phyloP scores from a whole-genome alignment of 1,139 yeast species.

The Suhomyces panamericanus region DNA sequence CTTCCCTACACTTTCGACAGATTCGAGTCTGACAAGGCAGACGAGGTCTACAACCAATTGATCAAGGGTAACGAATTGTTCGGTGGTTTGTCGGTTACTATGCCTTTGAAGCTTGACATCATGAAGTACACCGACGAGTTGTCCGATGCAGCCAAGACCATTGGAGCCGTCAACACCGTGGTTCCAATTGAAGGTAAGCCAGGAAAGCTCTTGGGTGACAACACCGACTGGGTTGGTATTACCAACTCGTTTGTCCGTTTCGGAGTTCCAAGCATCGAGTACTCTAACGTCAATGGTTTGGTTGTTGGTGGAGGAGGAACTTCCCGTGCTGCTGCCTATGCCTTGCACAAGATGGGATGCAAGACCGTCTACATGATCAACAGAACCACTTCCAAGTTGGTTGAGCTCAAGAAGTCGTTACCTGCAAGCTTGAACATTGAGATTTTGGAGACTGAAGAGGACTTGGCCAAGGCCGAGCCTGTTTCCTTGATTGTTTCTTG shows the following conservation, averaged over 20 bases:
- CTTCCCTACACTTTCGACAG: conserved; percentile 73
- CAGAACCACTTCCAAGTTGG: conserved; percentile 70
- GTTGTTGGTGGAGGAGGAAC: conserved; percentile 98
- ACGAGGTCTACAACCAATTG: conserved; percentile 45
- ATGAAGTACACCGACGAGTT: conserved; percentile 63
- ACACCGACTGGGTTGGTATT: conserved; percentile 96
- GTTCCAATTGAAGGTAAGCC: conserved; percentile 48
- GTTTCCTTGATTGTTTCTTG: conserved; percentile 76
- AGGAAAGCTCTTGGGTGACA: conserved; percentile 72
- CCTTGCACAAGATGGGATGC: conserved; percentile 80
- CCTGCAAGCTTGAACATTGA: conserved; percentile 61
- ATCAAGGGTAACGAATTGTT: conserved; percentile 51
- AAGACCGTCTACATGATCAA: conserved; percentile 73
- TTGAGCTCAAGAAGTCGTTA: conserved; percentile 59
- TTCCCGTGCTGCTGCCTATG: conserved; percentile 90
- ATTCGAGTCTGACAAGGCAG: conserved; percentile 68
- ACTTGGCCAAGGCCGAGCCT: conserved; percentile 40
- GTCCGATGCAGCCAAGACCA: conserved; percentile 68
- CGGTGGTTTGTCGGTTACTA: conserved; percentile 92
- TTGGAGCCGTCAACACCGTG: conserved; percentile 95
- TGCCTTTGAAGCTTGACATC: conserved; percentile 83
- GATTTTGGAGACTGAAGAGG: conserved; percentile 52
- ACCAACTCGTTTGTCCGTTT: conserved; percentile 60
- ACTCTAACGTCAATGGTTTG: conserved; percentile 51
- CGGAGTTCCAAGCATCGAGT: conserved; percentile 54